Evolutionary conservation across 2,329 filamentous ascomycete genomes (phyloP).

Genomic region (Botrytis paeoniae): DNA sequence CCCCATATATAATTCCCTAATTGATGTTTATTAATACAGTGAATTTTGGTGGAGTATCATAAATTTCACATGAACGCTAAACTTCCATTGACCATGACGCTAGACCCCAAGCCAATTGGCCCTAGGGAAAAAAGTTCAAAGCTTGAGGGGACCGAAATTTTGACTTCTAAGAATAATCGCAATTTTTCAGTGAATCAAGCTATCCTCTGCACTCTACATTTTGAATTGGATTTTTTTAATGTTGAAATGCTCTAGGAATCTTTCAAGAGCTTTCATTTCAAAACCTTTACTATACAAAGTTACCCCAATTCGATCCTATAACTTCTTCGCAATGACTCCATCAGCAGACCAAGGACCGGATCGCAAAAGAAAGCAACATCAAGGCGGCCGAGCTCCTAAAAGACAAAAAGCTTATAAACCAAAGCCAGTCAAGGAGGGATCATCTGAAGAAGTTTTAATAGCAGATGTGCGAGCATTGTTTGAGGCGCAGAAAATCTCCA

Average conservation of each 20-base stretch:
- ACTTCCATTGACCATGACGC: slow-evolving; percentile 1
- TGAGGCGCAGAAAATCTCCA: slow-evolving; percentile 39
- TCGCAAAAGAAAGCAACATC: slow-evolving; percentile 33
- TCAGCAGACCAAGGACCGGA: slow-evolving; percentile 18
- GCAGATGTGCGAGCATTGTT: slow-evolving; percentile 59
- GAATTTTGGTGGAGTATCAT: slow-evolving; percentile 3
- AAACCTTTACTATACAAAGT: not conserved
- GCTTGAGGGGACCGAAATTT: not conserved
- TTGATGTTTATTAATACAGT: slow-evolving; percentile 6
- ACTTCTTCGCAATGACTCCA: slow-evolving; percentile 24
- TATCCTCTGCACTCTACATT: not conserved
- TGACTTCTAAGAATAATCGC: not conserved
- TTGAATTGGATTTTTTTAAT: slow-evolving; percentile 33
- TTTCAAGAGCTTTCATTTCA: slow-evolving; percentile 9
- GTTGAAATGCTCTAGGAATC: slow-evolving; percentile 14
- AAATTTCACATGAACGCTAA: slow-evolving; percentile 8
- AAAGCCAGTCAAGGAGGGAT: slow-evolving; percentile 54
- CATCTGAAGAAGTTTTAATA: slow-evolving; percentile 64
- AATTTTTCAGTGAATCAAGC: not conserved
- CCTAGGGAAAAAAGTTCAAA: slow-evolving; percentile 8
- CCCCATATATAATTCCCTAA: not conserved
- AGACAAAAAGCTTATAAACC: slow-evolving; percentile 55
- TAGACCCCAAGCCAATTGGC: slow-evolving; percentile 12
- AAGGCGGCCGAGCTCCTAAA: slow-evolving; percentile 41
- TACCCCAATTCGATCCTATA: slow-evolving; percentile 12